Conservation (phyloP, 2,329 filamentous ascomycete genomes). For the Venturiaceae sp. region DNA sequence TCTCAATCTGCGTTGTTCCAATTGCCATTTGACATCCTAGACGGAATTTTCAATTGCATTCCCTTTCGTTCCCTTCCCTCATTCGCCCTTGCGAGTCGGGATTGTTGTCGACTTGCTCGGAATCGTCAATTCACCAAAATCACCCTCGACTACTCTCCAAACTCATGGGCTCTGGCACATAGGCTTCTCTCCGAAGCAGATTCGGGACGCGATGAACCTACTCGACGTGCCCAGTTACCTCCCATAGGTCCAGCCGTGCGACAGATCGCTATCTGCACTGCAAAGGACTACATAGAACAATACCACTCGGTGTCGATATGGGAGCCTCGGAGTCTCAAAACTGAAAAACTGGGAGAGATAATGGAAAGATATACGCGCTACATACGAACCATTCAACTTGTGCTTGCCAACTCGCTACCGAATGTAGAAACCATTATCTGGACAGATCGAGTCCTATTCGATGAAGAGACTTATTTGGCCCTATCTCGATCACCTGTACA, state of each 20-base stretch:
- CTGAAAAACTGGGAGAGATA: background rate
- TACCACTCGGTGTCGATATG: background rate
- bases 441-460: background rate
- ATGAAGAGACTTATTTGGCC: background rate
- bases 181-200: background rate
- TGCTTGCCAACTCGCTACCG: background rate
- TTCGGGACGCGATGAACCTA: background rate
- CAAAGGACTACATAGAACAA: background rate
- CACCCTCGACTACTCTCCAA: background rate
- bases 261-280: background rate
- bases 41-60: background rate
- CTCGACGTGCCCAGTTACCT: background rate
- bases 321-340: background rate
- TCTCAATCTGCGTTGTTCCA: background rate
- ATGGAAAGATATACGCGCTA: background rate
- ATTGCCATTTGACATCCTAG: background rate
- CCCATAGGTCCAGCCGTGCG: background rate
- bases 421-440: background rate
- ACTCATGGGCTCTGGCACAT: background rate
- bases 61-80: background rate
- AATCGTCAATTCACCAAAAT: conserved; percentile 8
- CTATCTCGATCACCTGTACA: background rate
- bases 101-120: conserved; percentile 8
- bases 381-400: background rate
- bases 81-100: conserved; percentile 5